A percentile compares a stretch with the other conserved stretches of the same genome.
phyloP scores from a whole-genome alignment of 2,329 filamentous ascomycete species.

The Alternaria brassicicola region DNA sequence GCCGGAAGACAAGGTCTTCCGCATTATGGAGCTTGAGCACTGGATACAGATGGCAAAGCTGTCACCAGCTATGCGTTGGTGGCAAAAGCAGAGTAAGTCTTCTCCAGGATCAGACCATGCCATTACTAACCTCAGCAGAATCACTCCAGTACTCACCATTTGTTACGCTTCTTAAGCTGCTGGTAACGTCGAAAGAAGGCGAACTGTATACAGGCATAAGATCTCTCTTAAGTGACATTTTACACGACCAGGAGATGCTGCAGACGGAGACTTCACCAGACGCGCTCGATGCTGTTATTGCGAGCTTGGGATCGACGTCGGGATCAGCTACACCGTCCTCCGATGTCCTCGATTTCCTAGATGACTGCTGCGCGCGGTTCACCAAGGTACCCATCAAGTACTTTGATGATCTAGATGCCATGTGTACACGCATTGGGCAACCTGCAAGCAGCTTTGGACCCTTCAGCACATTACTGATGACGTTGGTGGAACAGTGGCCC shows the following conservation, averaged over 20 bases:
- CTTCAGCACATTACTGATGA: conserved; percentile 70
- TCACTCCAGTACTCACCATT: conserved; percentile 71
- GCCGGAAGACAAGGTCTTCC: conserved; percentile 61
- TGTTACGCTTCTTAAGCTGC: conserved; percentile 69
- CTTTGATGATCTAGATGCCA: conserved; percentile 70
- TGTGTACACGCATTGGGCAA: conserved; percentile 34
- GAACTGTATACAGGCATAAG: conserved; percentile 60
- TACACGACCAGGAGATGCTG: conserved; percentile 70
- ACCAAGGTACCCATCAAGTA: conserved; percentile 82
- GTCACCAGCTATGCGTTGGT: conserved; percentile 90
- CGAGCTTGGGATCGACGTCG: conserved; percentile 53
- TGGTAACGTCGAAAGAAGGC: conserved; percentile 56
- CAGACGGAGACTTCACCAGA: conserved; percentile 52
- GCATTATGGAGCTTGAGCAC: conserved; percentile 78
- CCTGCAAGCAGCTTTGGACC: conserved; percentile 30
- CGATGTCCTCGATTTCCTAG: conserved; percentile 72
- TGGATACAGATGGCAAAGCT: conserved; percentile 79
- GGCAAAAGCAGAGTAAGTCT: conserved; percentile 67
- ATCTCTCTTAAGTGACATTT: conserved; percentile 65
- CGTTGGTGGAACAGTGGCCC: conserved; percentile 77
- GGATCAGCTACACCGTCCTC: conserved; percentile 28
- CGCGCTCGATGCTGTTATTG: conserved; percentile 55
- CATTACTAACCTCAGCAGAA: conserved; percentile 49
- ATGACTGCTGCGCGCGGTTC: conserved; percentile 80
- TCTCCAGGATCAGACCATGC: not conserved